Evolutionary conservation across 2,329 filamentous ascomycete genomes (phyloP).

Genomic region (Aureobasidium sp.): DNA sequence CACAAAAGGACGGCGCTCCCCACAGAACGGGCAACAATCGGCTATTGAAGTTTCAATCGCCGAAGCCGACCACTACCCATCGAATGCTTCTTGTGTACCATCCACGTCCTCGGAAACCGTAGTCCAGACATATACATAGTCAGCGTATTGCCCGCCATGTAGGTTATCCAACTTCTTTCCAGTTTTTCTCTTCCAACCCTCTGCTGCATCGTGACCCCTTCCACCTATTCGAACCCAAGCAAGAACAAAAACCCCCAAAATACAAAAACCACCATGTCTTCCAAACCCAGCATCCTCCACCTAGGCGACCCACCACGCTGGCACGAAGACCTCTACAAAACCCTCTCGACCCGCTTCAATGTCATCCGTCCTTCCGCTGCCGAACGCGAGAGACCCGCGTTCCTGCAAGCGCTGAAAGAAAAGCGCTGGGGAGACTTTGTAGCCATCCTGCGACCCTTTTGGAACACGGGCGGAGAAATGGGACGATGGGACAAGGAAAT

Average conservation of each 20-base stretch:
- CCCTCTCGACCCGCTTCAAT: conserved; percentile 32
- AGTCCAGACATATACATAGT: conserved; percentile 2
- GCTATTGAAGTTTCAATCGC: conserved; percentile 1
- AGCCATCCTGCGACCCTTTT: conserved; percentile 52
- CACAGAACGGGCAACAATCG: conserved; percentile 2
- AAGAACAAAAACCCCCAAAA: background rate
- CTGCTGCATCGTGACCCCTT: no score
- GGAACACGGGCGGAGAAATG: conserved; percentile 60
- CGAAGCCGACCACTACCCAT: background rate
- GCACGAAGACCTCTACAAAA: conserved; percentile 38
- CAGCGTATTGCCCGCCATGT: background rate
- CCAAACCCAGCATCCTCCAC: conserved; percentile 36
- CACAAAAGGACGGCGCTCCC: no score
- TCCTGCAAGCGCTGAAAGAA: conserved; percentile 34
- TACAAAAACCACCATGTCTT: conserved; percentile 4
- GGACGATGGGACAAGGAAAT: conserved; percentile 56
- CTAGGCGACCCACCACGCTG: conserved; percentile 40
- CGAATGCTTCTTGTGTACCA: background rate
- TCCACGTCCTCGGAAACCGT: conserved; percentile 12
- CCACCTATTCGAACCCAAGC: no score
- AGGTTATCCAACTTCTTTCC: background rate
- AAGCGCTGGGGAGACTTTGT: conserved; percentile 38
- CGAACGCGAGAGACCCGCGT: conserved; percentile 29
- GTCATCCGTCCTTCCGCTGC: conserved; percentile 36
- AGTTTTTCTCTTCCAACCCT: background rate